phyloP scores from a whole-genome alignment of 208 protist species.

The Blastocrithidia nonstop region DNA sequence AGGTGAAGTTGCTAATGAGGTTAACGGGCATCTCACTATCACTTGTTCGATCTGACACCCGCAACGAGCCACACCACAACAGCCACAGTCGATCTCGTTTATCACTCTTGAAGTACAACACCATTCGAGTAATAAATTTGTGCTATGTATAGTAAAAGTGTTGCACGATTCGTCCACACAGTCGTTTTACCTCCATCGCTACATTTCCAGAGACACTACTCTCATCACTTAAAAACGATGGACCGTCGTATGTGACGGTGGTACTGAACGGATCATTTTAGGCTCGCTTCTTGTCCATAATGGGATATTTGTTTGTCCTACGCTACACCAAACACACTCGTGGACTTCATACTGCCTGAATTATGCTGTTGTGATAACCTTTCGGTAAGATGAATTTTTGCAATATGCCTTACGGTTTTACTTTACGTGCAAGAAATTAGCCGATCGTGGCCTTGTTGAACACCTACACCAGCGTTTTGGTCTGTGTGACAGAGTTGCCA shows the following conservation, averaged over 20 bases:
- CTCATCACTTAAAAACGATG: slow-evolving; percentile 63
- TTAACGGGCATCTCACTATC: slow-evolving; percentile 69
- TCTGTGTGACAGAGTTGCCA: slow-evolving; percentile 26
- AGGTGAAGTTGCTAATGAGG: slow-evolving; percentile 53
- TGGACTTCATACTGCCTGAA: slow-evolving; percentile 76
- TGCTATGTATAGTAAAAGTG: slow-evolving; percentile 85
- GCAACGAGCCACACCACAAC: slow-evolving; percentile 71
- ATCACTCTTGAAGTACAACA: slow-evolving; percentile 80
- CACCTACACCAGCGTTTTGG: slow-evolving; percentile 61
- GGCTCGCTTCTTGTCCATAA: slow-evolving; percentile 50
- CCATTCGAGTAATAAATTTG: slow-evolving; percentile 85
- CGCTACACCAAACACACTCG: slow-evolving; percentile 76
- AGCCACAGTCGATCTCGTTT: slow-evolving; percentile 57
- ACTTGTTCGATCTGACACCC: slow-evolving; percentile 45
- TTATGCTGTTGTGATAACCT: slow-evolving; percentile 68
- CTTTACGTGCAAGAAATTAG: slow-evolving; percentile 66
- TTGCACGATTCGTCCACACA: slow-evolving; percentile 67
- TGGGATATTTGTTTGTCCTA: slow-evolving; percentile 61
- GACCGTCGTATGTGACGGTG: slow-evolving; percentile 78
- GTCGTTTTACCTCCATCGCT: slow-evolving; percentile 47
- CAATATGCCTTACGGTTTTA: slow-evolving; percentile 68
- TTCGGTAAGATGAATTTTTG: slow-evolving; percentile 80
- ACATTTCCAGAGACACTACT: slow-evolving; percentile 59
- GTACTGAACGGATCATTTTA: slow-evolving; percentile 49
- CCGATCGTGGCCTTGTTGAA: slow-evolving; percentile 65